These are phyloP conservation scores for Fagopyrum tataricum DNA, from an alignment of 148 eudicot genomes.

Conservation along the genomic window DNA sequence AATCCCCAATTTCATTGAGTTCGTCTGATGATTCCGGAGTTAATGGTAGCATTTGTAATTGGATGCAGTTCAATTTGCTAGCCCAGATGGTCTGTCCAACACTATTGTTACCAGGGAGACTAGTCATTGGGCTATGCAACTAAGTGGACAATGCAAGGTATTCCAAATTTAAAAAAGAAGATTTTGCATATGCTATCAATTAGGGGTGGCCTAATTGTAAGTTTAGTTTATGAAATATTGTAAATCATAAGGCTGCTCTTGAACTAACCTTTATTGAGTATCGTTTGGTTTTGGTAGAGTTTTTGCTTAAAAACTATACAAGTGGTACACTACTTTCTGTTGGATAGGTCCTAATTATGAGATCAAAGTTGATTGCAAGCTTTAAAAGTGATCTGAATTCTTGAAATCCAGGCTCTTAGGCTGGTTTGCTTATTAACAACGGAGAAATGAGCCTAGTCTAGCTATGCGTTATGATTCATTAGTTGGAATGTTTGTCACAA, in stretches of 20 bases:
- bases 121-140: neutral
- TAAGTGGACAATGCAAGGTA: slow-evolving; percentile 5
- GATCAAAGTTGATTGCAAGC: too few species aligned
- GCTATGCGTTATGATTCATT: too few species aligned
- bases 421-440: too few species aligned
- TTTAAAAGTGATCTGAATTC: too few species aligned
- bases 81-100: neutral
- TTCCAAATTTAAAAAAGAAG: neutral
- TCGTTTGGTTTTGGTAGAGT: too few species aligned
- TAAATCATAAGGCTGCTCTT: neutral
- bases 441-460: too few species aligned
- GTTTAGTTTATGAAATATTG: neutral
- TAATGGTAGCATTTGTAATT: neutral
- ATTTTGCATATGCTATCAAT: neutral
- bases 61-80: neutral
- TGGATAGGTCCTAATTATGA: neutral
- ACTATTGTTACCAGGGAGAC: neutral
- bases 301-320: neutral
- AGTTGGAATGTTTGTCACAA: too few species aligned
- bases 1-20: neutral
- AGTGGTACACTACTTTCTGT: too few species aligned
- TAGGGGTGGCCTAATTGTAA: neutral
- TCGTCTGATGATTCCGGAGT: neutral
- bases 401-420: too few species aligned
- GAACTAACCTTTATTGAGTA: neutral